Percentiles rank a stretch among this genome's conserved stretches.
phyloP scores from a whole-genome alignment of 164 flowering plant genomes.

The Taxillus chinensis region DNA sequence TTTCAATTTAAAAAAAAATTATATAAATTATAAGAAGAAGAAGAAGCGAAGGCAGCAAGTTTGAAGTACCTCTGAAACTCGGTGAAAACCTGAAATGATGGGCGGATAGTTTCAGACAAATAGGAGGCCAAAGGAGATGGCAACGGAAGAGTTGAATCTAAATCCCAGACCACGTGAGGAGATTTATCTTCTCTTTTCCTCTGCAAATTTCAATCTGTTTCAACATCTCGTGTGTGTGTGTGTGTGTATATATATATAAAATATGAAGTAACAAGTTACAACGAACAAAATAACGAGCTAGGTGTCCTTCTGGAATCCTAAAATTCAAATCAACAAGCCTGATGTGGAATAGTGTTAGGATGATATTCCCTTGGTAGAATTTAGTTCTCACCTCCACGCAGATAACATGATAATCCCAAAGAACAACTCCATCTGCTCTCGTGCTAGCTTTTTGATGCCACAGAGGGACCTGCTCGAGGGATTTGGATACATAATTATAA shows the following conservation, averaged over 20 bases:
- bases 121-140: conserved; percentile 60
- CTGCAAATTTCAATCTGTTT: conserved; percentile 19
- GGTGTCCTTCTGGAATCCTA: background rate
- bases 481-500: background rate
- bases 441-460: conserved; percentile 93
- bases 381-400: conserved; percentile 64
- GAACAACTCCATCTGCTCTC: conserved; percentile 65
- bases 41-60: background rate
- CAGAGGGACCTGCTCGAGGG: conserved; percentile 46
- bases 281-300: background rate
- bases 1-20: too few relatives aligned
- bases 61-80: conserved; percentile 56
- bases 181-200: conserved; percentile 29
- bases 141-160: conserved; percentile 77
- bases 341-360: too few relatives aligned
- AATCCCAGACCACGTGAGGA: conserved; percentile 65
- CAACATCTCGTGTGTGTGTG: too few relatives aligned
- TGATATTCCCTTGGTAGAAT: background rate
- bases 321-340: background rate
- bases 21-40: background rate
- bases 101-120: conserved; percentile 57
- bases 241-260: too few relatives aligned
- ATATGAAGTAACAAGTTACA: background rate
- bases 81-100: conserved; percentile 59
- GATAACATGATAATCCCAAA: conserved; percentile 96